phyloP scores from a whole-genome alignment of 805 yeast genomes.

The Yamadazyma insecticola region DNA sequence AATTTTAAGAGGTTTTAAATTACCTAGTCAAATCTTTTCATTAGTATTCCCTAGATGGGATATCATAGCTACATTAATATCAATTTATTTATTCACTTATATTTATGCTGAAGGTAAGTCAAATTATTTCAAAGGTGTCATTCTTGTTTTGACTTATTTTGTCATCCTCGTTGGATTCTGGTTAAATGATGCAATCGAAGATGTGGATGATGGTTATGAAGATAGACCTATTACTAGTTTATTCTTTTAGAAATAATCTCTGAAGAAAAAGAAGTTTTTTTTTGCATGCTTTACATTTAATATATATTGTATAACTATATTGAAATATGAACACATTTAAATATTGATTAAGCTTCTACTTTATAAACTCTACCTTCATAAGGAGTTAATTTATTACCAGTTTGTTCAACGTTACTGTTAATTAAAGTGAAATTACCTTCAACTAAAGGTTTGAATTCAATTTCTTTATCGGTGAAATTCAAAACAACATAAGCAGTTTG shows the following conservation, averaged over 20 bases:
- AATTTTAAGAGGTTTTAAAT: conserved; percentile 39
- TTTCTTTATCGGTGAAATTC: conserved; percentile 35
- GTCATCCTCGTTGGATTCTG: conserved; percentile 80
- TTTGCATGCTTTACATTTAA: no score
- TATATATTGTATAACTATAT: no score
- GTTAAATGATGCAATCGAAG: conserved; percentile 44
- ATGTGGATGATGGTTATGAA: conserved; percentile 26
- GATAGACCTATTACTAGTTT: conserved; percentile 2
- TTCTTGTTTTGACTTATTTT: conserved; percentile 71
- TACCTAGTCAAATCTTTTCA: conserved; percentile 56
- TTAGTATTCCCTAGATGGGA: conserved; percentile 96
- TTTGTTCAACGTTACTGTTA: conserved; percentile 25
- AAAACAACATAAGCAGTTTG: conserved; percentile 33
- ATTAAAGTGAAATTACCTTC: conserved; percentile 24
- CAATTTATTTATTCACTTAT: conserved; percentile 87
- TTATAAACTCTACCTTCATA: conserved; percentile 43
- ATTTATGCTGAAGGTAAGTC: conserved; percentile 96
- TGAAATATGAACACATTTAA: no score
- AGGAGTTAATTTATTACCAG: conserved; percentile 26
- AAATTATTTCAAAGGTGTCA: conserved; percentile 92
- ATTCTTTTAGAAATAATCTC: no score
- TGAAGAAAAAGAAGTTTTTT: no score
- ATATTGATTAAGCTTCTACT: no score
- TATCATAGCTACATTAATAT: conserved; percentile 73
- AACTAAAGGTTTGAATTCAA: conserved; percentile 26